Evolutionary conservation across 768 basidiomycete species (phyloP).

Genomic region (Rubroboletus satanas): DNA sequence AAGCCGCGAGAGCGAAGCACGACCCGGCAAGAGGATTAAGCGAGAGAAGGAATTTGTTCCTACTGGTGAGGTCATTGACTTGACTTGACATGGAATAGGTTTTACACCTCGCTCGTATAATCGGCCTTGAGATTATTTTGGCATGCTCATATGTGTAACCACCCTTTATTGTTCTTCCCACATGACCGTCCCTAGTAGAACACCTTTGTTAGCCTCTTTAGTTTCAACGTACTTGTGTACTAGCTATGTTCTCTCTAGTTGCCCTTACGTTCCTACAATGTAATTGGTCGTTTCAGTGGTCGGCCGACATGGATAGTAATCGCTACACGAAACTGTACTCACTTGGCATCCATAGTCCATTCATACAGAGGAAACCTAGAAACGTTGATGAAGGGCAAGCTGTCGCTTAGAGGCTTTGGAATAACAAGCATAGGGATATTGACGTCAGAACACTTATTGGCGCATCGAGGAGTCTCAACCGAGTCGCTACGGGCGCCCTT

Average conservation of each 20-base stretch:
- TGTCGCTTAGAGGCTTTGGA: neutral
- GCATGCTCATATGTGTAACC: neutral
- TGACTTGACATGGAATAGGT: slow-evolving; percentile 22
- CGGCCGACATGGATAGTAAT: neutral
- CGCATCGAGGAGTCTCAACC: neutral
- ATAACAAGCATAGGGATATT: neutral
- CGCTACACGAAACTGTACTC: neutral
- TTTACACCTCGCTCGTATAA: neutral
- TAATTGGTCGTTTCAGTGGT: neutral
- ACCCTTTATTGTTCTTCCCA: neutral
- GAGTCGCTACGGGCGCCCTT: neutral
- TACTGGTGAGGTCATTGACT: slow-evolving; percentile 28
- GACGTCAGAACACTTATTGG: slow-evolving; percentile 1
- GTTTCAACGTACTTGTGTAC: neutral
- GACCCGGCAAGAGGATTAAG: slow-evolving; percentile 26
- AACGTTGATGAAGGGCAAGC: neutral
- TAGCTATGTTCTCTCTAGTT: neutral
- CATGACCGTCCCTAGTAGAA: neutral
- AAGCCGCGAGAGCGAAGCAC: neutral
- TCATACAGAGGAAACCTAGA: neutral
- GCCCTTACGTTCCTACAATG: neutral
- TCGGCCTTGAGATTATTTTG: neutral
- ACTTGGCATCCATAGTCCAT: neutral
- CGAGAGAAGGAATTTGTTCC: slow-evolving; percentile 16
- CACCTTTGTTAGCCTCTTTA: neutral